phyloP scores from a whole-genome alignment of 1,284 basidiomycete genomes.

The Ganoderma meredithae region DNA sequence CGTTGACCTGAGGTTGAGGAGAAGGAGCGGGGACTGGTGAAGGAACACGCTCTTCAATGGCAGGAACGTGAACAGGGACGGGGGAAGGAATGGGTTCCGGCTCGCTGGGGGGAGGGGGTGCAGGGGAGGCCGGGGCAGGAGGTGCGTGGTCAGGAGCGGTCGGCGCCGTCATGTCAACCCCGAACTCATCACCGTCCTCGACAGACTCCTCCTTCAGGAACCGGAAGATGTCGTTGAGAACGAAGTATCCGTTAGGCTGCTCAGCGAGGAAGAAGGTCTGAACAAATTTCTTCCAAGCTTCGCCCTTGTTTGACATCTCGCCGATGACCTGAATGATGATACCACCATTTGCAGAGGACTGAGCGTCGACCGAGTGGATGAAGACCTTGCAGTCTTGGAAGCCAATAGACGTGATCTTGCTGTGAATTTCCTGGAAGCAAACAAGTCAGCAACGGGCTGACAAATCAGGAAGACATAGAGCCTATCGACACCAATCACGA shows the following conservation, averaged over 20 bases:
- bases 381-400: slow-evolving; percentile 98
- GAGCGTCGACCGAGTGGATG: slow-evolving; percentile 94
- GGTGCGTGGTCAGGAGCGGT: slow-evolving; percentile 33
- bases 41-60: slow-evolving; percentile 43
- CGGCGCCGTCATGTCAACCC: slow-evolving; percentile 40
- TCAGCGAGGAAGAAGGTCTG: slow-evolving; percentile 99
- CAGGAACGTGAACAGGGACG: slow-evolving; percentile 40
- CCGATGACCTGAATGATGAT: slow-evolving; percentile 99
- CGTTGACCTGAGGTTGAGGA: slow-evolving; percentile 37
- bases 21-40: slow-evolving; percentile 43
- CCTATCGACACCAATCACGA: not conserved
- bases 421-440: slow-evolving; percentile 88
- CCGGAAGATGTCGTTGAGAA: slow-evolving; percentile 99
- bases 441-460: not conserved
- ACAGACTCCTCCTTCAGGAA: slow-evolving; percentile 96
- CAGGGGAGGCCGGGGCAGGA: slow-evolving; percentile 40
- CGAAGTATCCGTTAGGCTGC: slow-evolving; percentile 99
- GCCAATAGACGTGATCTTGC: slow-evolving; percentile 92
- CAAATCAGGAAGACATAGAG: slow-evolving; percentile 16
- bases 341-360: slow-evolving; percentile 92
- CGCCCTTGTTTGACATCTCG: slow-evolving; percentile 93
- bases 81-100: slow-evolving; percentile 43
- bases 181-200: slow-evolving; percentile 72
- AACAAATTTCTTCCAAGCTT: slow-evolving; percentile 97
- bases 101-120: slow-evolving; percentile 38